A percentile compares a stretch with the other conserved stretches of the same genome.
Evolutionary conservation across 768 basidiomycete genomes (phyloP).

Genomic region (Mycena pura): DNA sequence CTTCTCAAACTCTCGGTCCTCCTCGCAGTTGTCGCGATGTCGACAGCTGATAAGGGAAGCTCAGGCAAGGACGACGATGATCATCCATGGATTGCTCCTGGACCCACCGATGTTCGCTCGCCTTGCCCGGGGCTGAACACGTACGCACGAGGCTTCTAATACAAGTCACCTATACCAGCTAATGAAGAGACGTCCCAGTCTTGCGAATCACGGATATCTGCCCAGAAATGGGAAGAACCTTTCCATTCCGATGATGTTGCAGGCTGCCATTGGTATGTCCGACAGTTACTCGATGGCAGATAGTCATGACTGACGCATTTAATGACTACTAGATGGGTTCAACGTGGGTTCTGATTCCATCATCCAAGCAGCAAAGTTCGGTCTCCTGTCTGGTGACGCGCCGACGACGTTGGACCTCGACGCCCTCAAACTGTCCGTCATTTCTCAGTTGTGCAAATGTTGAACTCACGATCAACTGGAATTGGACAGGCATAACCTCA

Average conservation of each 20-base stretch:
- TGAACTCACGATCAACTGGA: not conserved
- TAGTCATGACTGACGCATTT: no score
- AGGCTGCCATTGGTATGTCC: constrained; percentile 1
- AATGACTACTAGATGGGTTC: constrained; percentile 4
- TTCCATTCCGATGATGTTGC: constrained; percentile 8
- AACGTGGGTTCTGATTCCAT: constrained; percentile 1
- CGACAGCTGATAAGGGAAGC: not conserved
- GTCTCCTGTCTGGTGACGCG: not conserved
- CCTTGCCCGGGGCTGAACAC: constrained; percentile 20
- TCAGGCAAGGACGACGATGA: not conserved
- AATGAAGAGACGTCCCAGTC: not conserved
- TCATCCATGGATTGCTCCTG: constrained; percentile 9
- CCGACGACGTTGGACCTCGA: constrained; percentile 13
- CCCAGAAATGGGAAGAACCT: constrained; percentile 10
- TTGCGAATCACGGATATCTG: constrained; percentile 23
- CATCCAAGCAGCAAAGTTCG: constrained; percentile 5
- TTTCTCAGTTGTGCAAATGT: no score
- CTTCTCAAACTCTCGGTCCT: not conserved
- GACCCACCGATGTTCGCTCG: constrained; percentile 9
- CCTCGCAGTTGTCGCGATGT: not conserved
- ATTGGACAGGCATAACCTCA: constrained; percentile 11
- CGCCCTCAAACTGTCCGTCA: constrained; percentile 24
- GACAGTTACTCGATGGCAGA: not conserved
- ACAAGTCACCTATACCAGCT: not conserved
- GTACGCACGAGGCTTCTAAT: not conserved